Evolutionary conservation across 352 stramenopile species (phyloP), one percentile per base, ranked within the genome.

Genomic region (Phytophthora tentaculata): DNA sequence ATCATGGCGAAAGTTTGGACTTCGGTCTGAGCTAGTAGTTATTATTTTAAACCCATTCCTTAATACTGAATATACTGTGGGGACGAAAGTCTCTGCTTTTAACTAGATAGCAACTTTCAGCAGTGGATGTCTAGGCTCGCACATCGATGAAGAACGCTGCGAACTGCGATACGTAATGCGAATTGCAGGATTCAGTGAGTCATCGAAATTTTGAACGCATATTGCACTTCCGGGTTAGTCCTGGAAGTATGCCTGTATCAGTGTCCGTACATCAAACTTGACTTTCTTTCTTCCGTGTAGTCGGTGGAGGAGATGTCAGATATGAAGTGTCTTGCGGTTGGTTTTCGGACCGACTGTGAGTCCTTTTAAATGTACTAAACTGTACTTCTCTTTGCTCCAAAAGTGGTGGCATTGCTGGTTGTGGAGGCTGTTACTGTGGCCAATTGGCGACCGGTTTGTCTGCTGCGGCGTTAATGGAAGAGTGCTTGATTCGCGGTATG

Each of bases 131-230:
- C 50, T 63, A 63, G 84, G 88, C 77, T 93, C 77, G 73, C 78
- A 92, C 79, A 94, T 90, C 83, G 80, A 94, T 96, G 86, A 96
- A 96, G n/a, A 94, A 92, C 84, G 81, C 84, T 93, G 88, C 84
- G 81, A 32, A 32, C 28, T 32, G 28, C 28, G 28, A 32, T 32
- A 32, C 28, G 28, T 91, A 90, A 90, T 95, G 84, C 75, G 85
- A 95, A 91, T 92, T 92, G 86, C 83, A 94, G 76, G 72, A 93
- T 84, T 83, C 86, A 83, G 86, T 94, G 85, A 94, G 87, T 90
- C 83, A 95, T 94, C 78, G 83, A 92, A 86, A 83, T 77, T 92
- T 96, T 94, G 82, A 94, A 92, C 81, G 86, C 83, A 95, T 79
- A 89, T 93, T 96, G 84, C 83, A 86, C 81, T 91, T 93, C 69